Conservation (phyloP, 2,329 filamentous ascomycete species). For the Aspergillus latus region DNA sequence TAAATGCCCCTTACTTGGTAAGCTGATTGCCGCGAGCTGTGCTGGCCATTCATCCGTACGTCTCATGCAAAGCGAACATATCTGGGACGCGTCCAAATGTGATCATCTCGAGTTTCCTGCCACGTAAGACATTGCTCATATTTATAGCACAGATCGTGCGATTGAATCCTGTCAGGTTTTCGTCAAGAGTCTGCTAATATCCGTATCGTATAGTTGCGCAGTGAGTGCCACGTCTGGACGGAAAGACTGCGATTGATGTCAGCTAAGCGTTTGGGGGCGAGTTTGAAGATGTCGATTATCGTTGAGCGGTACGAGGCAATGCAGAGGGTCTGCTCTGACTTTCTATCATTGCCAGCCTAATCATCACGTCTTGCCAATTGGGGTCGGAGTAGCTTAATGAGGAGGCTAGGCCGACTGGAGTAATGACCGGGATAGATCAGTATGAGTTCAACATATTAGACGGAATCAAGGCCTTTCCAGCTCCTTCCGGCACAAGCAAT, state of each 20-base stretch:
- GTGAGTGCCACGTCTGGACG: slow-evolving; percentile 4
- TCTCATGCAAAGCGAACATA: background rate
- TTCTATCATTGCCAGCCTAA: slow-evolving; percentile 3
- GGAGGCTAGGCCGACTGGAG: too few species aligned
- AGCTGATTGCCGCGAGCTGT: background rate
- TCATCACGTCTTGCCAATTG: background rate
- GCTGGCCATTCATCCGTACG: background rate
- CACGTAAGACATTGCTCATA: background rate
- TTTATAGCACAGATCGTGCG: background rate
- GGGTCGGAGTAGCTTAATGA: background rate
- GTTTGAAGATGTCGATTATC: background rate
- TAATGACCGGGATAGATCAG: background rate
- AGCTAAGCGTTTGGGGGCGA: background rate
- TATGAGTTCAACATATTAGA: background rate
- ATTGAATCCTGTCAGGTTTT: background rate
- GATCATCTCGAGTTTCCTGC: background rate
- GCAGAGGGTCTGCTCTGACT: background rate
- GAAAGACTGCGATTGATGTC: slow-evolving; percentile 5
- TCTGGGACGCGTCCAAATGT: background rate
- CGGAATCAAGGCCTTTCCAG: background rate
- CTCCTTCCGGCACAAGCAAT: background rate
- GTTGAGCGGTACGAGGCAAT: slow-evolving; percentile 6
- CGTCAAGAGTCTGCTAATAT: background rate
- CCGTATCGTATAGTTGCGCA: slow-evolving; percentile 1
- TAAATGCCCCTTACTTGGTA: slow-evolving; percentile 2